Conservation (phyloP, 208 protist species). For the Leishmania tarentolae region DNA sequence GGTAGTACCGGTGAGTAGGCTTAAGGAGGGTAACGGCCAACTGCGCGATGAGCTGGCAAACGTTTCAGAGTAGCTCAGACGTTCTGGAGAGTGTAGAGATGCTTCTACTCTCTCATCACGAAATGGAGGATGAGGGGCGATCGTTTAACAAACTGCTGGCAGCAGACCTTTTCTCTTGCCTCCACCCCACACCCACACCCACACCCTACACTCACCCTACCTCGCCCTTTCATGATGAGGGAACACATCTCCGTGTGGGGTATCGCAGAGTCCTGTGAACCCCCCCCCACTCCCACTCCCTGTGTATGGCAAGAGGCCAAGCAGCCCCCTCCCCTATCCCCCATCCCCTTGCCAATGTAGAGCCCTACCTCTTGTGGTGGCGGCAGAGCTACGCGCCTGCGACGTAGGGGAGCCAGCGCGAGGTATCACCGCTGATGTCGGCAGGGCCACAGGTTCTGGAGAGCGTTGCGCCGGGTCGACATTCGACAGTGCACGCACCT, state of each 20-base stretch:
- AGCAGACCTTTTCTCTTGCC: background rate
- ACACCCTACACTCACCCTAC: background rate
- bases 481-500: background rate
- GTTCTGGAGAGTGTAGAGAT: background rate
- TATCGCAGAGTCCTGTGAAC: background rate
- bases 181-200: background rate
- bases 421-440: background rate
- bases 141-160: background rate
- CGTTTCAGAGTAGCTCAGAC: background rate
- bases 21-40: slow-evolving; percentile 26
- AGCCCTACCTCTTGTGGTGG: background rate
- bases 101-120: background rate
- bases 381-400: background rate
- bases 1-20: slow-evolving; percentile 23
- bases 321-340: background rate
- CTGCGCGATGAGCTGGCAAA: slow-evolving; percentile 8
- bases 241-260: background rate
- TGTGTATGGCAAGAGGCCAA: background rate
- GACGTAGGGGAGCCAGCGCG: background rate
- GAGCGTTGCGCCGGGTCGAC: background rate
- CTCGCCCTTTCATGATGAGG: background rate
- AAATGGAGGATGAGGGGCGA: background rate
- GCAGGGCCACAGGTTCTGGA: background rate
- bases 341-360: background rate
- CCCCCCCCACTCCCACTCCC: background rate